A percentile compares a stretch with the other conserved stretches of the same genome.
phyloP scores from a whole-genome alignment of 345 rosid genomes.

The Gossypium rotundifolium region DNA sequence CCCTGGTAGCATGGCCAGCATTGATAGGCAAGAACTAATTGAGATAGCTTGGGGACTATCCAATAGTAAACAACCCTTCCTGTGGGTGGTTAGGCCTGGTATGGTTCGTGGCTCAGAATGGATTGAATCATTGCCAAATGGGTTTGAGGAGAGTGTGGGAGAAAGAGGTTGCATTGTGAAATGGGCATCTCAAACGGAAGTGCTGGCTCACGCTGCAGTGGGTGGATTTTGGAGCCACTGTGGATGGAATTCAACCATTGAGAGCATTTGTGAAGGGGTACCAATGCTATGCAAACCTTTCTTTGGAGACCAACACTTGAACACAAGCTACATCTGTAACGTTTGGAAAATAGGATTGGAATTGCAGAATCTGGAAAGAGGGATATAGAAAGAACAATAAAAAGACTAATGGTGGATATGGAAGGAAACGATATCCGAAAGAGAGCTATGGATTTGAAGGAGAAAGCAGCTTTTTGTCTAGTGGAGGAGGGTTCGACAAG shows the following conservation, averaged over 20 bases:
- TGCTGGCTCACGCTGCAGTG: conserved; percentile 27
- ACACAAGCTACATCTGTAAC: conserved; percentile 13
- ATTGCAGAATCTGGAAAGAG: conserved; percentile 22
- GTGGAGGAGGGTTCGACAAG: conserved; percentile 18
- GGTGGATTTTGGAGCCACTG: conserved; percentile 37
- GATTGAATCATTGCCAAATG: conserved; percentile 20
- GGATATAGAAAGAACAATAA: conserved; percentile 11
- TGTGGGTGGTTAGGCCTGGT: conserved; percentile 32
- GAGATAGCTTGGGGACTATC: conserved; percentile 28
- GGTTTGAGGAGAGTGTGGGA: conserved; percentile 1
- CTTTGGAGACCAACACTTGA: conserved; percentile 29
- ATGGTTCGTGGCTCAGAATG: conserved; percentile 15
- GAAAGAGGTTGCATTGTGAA: conserved; percentile 10
- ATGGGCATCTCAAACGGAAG: conserved; percentile 39
- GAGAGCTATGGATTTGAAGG: conserved; percentile 16
- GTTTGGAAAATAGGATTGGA: conserved; percentile 19
- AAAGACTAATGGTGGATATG: conserved; percentile 18
- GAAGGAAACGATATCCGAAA: conserved; percentile 26
- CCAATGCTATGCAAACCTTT: conserved; percentile 33
- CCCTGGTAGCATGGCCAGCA: neutral
- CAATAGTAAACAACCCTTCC: conserved; percentile 22
- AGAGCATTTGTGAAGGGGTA: conserved; percentile 23
- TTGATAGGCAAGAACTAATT: neutral
- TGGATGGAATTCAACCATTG: conserved; percentile 28
- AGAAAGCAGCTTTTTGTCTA: conserved; percentile 9